Percentiles rank a stretch among this genome's conserved stretches.
Evolutionary conservation across 1,139 yeast species (phyloP).

Genomic region (Hemisphaericaspora subhashii): DNA sequence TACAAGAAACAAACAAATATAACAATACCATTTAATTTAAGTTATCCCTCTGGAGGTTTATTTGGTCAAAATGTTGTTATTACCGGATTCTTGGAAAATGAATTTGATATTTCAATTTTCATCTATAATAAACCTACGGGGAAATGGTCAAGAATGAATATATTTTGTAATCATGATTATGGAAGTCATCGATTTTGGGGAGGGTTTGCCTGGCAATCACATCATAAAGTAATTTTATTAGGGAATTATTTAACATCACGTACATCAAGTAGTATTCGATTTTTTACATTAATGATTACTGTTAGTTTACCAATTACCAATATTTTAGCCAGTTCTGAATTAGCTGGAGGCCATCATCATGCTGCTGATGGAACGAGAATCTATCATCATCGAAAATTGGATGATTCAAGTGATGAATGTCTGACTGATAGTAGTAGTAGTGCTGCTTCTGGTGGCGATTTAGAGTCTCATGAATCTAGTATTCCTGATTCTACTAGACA

Average conservation of each 20-base stretch:
- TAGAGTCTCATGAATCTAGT: constrained; percentile 1
- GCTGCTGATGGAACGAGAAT: constrained; percentile 24
- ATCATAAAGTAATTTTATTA: constrained; percentile 60
- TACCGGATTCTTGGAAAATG: constrained; percentile 56
- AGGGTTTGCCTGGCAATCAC: constrained; percentile 73
- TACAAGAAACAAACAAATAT: constrained; percentile 1
- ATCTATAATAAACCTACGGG: constrained; percentile 61
- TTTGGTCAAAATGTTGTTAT: constrained; percentile 66
- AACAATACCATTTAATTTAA: constrained; percentile 41
- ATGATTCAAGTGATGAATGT: constrained; percentile 17
- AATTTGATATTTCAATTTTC: constrained; percentile 55
- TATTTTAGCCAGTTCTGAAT: constrained; percentile 48
- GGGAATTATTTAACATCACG: constrained; percentile 53
- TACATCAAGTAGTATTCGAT: constrained; percentile 55
- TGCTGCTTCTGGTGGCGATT: constrained; percentile 15
- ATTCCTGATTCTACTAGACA: constrained; percentile 4
- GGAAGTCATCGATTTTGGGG: constrained; percentile 65
- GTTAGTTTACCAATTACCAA: constrained; percentile 70
- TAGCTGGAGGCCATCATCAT: constrained; percentile 30
- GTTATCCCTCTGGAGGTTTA: constrained; percentile 57
- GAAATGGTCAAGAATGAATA: constrained; percentile 63
- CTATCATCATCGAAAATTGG: constrained; percentile 15
- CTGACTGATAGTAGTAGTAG: constrained; percentile 18
- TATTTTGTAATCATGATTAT: constrained; percentile 54
- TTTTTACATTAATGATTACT: constrained; percentile 55